Conservation (phyloP, 306 rosid genomes). For the Arachis stenosperma region DNA sequence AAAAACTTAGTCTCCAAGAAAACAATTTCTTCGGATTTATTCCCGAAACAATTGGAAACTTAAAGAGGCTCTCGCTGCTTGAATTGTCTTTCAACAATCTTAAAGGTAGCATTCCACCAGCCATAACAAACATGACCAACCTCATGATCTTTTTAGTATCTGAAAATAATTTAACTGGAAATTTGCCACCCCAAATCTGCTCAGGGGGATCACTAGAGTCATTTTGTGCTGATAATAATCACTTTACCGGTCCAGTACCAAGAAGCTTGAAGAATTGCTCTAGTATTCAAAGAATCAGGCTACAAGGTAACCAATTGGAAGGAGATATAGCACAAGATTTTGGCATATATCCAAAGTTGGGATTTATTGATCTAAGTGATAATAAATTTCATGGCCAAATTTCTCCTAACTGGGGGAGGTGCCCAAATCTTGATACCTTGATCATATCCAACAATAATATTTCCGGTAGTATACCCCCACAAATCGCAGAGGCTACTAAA, state of each 20-base stretch:
- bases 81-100: no score
- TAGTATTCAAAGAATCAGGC: constrained; percentile 11
- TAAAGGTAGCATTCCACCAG: no score
- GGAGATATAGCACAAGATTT: constrained; percentile 36
- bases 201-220: background rate
- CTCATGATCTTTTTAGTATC: background rate
- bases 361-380: constrained; percentile 22
- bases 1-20: no score
- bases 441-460: background rate
- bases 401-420: background rate
- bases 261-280: background rate
- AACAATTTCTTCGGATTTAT: no score
- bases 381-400: constrained; percentile 21
- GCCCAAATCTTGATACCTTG: background rate
- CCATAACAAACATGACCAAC: no score
- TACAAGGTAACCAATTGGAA: constrained; percentile 21
- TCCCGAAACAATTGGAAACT: no score
- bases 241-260: background rate
- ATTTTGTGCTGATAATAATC: background rate
- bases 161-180: background rate
- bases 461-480: background rate
- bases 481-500: background rate
- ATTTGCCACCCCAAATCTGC: background rate
- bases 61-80: no score
- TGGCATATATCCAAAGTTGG: constrained; percentile 28